Evolutionary conservation across 441 rosid species (phyloP), one percentile per base, ranked within the genome.

Genomic region (Corymbia calophylla): DNA sequence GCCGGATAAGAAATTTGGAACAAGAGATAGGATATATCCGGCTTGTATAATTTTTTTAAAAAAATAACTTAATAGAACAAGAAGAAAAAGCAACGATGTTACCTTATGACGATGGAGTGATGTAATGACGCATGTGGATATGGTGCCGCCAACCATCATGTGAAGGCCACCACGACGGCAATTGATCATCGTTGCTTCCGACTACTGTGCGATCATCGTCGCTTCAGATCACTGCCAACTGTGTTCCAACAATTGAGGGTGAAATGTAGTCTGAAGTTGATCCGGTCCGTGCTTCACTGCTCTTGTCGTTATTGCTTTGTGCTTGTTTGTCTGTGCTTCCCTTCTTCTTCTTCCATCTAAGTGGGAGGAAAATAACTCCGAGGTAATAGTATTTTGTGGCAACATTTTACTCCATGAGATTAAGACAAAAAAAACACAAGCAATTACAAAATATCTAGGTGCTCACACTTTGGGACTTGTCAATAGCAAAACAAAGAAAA

Each of bases 61-160:
- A 10, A 10, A 3, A 32, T 11, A 73, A 73, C 49, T 39, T 39
- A 5, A 73, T 13, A 9, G 11, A 39, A 73, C 5, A 39, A 73
- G 29, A 21, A 73, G 35, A n/a, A 64, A 19, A 64, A 64, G 9
- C 21, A 2, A 21, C 21, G 2, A 11, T 0, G 44, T 68, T 32
- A 68, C 11, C 25, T 73, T 73, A 1, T 0, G 2, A 73, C 0
- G 0, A 66, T 31, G 77, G 3, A 66, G 77, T 66, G 82, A 73
- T 3, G 29, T 27, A 35, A 25, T 73, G 49, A 73, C 18, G 29
- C 9, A 11, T 73, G 81, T 3, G 16, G 49, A 73, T 21, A 39
- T 73, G 47, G 82, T 44, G 16, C 4, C 1, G 3, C 9, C 0
- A 0, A 7, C 82, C 15, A 70, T 29, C 0, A 0, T 39, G 44